Conservation (phyloP, 2,329 filamentous ascomycete genomes). For the Thelonectria olida region DNA sequence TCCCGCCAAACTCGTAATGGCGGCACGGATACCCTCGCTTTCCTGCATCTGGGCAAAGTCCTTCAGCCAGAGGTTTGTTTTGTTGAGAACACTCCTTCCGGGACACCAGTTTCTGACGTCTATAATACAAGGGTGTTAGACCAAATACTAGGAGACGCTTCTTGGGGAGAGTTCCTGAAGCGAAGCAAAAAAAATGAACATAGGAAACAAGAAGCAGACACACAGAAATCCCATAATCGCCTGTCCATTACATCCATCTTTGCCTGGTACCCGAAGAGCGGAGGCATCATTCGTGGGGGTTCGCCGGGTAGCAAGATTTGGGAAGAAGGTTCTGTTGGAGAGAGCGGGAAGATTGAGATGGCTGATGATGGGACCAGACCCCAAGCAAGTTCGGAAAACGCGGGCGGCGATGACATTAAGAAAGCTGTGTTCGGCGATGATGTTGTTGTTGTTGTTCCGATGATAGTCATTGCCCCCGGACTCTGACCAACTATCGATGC, state of each 20-base stretch:
- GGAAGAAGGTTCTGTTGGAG: constrained; percentile 16
- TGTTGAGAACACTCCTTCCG: constrained; percentile 48
- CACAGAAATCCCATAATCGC: constrained; percentile 48
- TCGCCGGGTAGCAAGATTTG: constrained; percentile 26
- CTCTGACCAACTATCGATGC: constrained; percentile 11
- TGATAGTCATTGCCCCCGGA: constrained; percentile 15
- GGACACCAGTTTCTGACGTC: constrained; percentile 53
- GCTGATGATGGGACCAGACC: constrained; percentile 19
- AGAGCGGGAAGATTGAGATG: constrained; percentile 13
- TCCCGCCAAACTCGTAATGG: constrained; percentile 52
- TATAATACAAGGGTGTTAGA: constrained; percentile 27
- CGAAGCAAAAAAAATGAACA: neutral
- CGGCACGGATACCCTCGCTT: constrained; percentile 45
- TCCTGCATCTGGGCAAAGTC: constrained; percentile 52
- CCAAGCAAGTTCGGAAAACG: constrained; percentile 18
- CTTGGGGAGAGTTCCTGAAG: neutral
- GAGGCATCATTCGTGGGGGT: constrained; percentile 39
- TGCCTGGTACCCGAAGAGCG: constrained; percentile 43
- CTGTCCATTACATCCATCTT: constrained; percentile 47
- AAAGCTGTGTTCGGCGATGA: constrained; percentile 1
- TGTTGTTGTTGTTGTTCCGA: constrained; percentile 20
- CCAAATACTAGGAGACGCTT: neutral
- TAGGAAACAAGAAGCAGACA: constrained; percentile 25
- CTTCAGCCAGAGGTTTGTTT: constrained; percentile 51
- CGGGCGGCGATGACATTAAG: constrained; percentile 19